Evolutionary conservation across 164 flowering plant genomes (phyloP), one percentile per base, ranked within the genome.

Genomic region (Dillenia suffruticosa): DNA sequence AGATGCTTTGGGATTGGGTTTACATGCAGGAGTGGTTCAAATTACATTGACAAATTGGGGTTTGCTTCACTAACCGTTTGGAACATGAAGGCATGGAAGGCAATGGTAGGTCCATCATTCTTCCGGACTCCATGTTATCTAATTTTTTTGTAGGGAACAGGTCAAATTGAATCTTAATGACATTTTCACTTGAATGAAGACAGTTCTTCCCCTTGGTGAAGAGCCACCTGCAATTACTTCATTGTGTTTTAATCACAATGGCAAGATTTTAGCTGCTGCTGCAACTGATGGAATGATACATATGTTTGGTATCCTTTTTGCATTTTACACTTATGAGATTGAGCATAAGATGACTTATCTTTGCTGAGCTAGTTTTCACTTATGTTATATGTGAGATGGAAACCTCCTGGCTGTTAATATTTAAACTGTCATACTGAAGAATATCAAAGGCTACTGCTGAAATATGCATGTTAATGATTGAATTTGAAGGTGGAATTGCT

Each of bases 271-370:
- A 69, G 97, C 96, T 61, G 97, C 97, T 68, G 70, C 96, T 77
- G 97, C 98, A 65, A 76, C 78, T 63, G 98, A 93, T 82, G 97
- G 98, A 74, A 88, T 93, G 98, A 88, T 93, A 74, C 97, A 93
- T 73, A 93, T 93, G 93, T 93, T 90, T 76, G 97, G 97, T 93
- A 90, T 90, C 97, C 96, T 86, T 76, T 14, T 45, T 32, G 40
- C 40, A 32, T 32, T 4, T 32, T 32, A 4, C 7, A 6, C 40
- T 32, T 32, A 32, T 32, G 40, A 32, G 40, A 32, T 32, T 32
- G 40, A 32, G 40, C 40, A 32, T 32, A 32, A 32, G 40, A 32
- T 32, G 40, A 32, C 40, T 32, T 32, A 32, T 32, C 40, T 32
- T 32, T 32, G 40, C 40, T 5, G 40, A 32, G 40, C 7, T 32